Base-by-base conservation (phyloP, 2,329 filamentous ascomycete species). In the Hypoxylon rubiginosum region DNA sequence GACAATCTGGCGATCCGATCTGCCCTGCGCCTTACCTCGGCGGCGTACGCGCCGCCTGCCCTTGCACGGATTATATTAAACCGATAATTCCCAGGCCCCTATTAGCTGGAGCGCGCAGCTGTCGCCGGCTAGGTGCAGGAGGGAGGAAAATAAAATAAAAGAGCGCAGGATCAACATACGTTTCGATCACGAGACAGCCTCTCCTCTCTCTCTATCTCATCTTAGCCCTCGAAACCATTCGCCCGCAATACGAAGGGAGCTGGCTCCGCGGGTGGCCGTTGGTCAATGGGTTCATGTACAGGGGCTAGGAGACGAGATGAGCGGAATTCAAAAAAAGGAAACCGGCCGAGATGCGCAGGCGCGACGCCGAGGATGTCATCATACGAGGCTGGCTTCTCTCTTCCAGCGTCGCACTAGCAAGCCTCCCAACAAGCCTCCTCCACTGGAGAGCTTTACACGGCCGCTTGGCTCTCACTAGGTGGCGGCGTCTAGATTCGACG, bases 71-170 rank as follows among this genome's bases (percentile, higher is more conserved):
- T 39, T 53, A 56, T 53, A 58, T 46, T 30, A 49, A 45, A 24
- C 57, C 56, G 57, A 34, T 19, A 59, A 49, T 65, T 41, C 43
- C 34, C 30, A 34, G 46, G 34, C 32, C 21, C 32, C 48, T 55
- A 58, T 64, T 64, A 46, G 56, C 43, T 45, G 53, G 24, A 17
- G 30, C 26, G 34, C 45, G 34, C 54, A 68, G 58, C 61, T 68
- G 62, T 68, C 62, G 58, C 53, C 62, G 65, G 65, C 39, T 65
- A 68, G 45, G 15, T 68, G 62, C 65, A 68, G 62, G 24, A 11
- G 24, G n/a, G 5, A 13, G 15, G 11, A 46, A 30, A 24, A 19
- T 9, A 13, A 8, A 19, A 5, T 19, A 7, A 13, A 19, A 36
- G 5, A 24, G 32, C 32, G 17, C 5, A 41, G 26, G 21, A 13